Base-by-base conservation (phyloP, 2,329 filamentous ascomycete genomes). In the Fusarium chlamydosporum region DNA sequence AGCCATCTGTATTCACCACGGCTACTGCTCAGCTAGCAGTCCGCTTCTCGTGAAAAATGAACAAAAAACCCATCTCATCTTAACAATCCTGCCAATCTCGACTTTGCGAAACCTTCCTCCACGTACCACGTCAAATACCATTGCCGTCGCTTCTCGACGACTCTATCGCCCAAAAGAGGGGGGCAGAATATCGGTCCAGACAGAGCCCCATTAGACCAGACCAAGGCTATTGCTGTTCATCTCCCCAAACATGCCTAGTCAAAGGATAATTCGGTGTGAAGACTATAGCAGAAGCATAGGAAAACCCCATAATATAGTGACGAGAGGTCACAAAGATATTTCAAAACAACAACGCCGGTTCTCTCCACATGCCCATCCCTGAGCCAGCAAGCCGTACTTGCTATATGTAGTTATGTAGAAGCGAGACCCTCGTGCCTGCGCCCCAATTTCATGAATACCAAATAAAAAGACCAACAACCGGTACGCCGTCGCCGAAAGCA, bases 401-500 rank as follows among this genome's bases (percentile, higher is more conserved):
- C 67, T 59, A 69, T 64, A 68, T 57, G 45, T 67, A 61, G 51
- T 71, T 67, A 56, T 61, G 50, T 59, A 56, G 61, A 46, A 60
- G 54, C 48, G 52, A 61, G 56, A 59, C 60, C 59, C 59, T 61
- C 66, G 61, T 56, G 47, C 42, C 65, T 51, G 47, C 56, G 29
- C 56, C n/a, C 56, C 53, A 56, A 47, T 61, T 61, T 67, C 61
- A 60, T 63, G 40, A 67, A 51, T 20, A 40, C 33, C 66, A 63
- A 68, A 56, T 59, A 58, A 72, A 73, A 67, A 69, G 51, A 67
- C 58, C 45, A 63, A 64, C 56, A 59, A 70, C 64, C 70, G 56
- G 50, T 74, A 62, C 72, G 72, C 72, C 72, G 37, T 72, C 71
- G 72, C 72, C 71, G 38, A 74, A 74, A 73, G 61, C 61, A 72